Evolutionary conservation across 2,329 filamentous ascomycete species (phyloP).

Genomic region (Ophiocordyceps australis): DNA sequence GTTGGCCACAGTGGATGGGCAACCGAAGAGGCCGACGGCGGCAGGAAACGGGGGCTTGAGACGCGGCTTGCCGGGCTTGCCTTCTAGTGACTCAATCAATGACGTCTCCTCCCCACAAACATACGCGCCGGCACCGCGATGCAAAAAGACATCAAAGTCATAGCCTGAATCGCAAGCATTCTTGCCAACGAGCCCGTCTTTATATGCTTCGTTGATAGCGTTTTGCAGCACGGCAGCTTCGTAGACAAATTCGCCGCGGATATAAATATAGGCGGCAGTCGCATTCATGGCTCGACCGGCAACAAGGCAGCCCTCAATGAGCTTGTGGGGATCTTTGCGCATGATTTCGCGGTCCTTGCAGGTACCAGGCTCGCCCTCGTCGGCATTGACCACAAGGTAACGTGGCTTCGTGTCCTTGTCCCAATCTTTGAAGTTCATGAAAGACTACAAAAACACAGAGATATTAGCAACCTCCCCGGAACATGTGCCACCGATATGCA

Average conservation of each 20-base stretch:
- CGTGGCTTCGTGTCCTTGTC: constrained; percentile 92
- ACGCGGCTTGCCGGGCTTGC: constrained; percentile 95
- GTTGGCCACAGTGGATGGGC: constrained; percentile 93
- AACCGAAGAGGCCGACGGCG: constrained; percentile 92
- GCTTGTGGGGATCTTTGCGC: constrained; percentile 99
- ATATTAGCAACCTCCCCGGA: neutral
- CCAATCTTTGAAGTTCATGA: constrained; percentile 99
- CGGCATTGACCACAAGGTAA: constrained; percentile 94
- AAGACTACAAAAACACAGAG: constrained; percentile 44
- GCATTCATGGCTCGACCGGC: constrained; percentile 98
- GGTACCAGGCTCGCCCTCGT: constrained; percentile 95
- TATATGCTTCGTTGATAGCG: constrained; percentile 95
- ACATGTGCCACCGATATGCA: constrained; percentile 11
- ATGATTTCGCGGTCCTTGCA: constrained; percentile 99
- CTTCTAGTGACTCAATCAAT: constrained; percentile 92
- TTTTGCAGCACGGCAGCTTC: constrained; percentile 86
- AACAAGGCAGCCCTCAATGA: constrained; percentile 90
- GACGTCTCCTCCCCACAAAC: constrained; percentile 98
- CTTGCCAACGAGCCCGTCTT: constrained; percentile 88
- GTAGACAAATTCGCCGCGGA: constrained; percentile 93
- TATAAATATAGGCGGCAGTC: constrained; percentile 97
- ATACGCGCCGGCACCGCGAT: constrained; percentile 94
- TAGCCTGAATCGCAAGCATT: constrained; percentile 95
- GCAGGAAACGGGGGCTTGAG: constrained; percentile 98
- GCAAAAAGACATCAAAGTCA: constrained; percentile 93